Base-by-base conservation (phyloP, 352 stramenopile genomes). In the Albugo candida region DNA sequence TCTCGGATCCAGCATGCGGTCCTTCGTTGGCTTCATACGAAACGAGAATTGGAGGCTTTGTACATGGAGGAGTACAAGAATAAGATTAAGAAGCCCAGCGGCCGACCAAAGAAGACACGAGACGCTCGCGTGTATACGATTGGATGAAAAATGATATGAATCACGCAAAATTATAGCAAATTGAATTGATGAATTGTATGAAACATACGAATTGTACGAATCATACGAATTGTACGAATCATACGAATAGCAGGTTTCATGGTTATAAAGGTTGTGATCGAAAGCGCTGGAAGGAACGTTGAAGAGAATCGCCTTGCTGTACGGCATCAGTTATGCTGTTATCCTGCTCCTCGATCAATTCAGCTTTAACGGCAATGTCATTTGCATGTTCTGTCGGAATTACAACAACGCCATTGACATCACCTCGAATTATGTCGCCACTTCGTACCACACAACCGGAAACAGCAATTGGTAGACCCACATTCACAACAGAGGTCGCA, bases 11-110 rank as follows among this genome's bases (percentile, higher is more conserved):
- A 87, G 50, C 63, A 68, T 18, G 57, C 57, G 49, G 62, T 87
- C 11, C 53, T 56, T 0, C 39, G 61, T 35, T 87, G 70, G 74
- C 60, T 87, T n/a, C 57, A 59, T 5, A 71, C 63, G 19, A 87
- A 87, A 48, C 70, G 74, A 13, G 54, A 76, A 49, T 60, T 78
- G 35, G 75, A 84, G 53, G 67, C 74, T 46, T 61, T 65, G 47
- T 76, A 72, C 53, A 81, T 83, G 62, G 70, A 83, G 37, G 68
- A 84, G 54, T 82, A 87, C 70, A 83, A 81, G 43, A 82, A 74
- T 57, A 84, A 84, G 58, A 87, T 83, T 55, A 87, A 87, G 51
- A 84, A 87, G 45, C 72, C 70, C 21, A 83, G 67, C 19, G 67
- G 70, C 1, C 68, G 71, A 10, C 70, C 70, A 21, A 84, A 84